Evolutionary conservation across 331 rosid species (phyloP), one percentile per base, ranked within the genome.

Genomic region (Quercus lobata): DNA sequence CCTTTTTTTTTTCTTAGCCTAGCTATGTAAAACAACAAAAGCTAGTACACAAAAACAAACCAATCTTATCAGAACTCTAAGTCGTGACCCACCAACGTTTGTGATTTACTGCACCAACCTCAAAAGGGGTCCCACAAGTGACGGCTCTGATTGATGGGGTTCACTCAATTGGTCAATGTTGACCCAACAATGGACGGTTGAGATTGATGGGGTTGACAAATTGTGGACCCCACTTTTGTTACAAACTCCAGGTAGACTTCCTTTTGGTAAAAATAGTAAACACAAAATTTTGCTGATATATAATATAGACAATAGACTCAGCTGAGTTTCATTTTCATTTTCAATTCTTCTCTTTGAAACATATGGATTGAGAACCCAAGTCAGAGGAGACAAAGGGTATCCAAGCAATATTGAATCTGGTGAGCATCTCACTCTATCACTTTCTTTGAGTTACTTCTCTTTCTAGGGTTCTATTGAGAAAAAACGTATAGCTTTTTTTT

Each of bases 181-280:
- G 81, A 86, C 57, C 24, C 16, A 63, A 25, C 0, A 19, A 21
- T 61, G 57, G 30, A 84, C 80, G 85, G 81, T 80, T 46, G 56
- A 21, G 87, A 72, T 76, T 66, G 81, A 30, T 5, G 57, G 76
- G 65, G 82, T 86, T 86, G 89, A 85, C 89, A 25, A 49, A 9
- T 6, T 5, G 2, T 24, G 62, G 62, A 49, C 34, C 86, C 80
- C 80, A 18, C 81, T 72, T 49, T 55, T 69, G 76, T 52, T 69
- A 25, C 53, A 58, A 5, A 7, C 49, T 41, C 1, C 53, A 10
- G 27, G 57, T 57, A 21, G 54, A 35, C 29, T 53, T 41, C 29
- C 60, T 29, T 41, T 41, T 22, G 22, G 55, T 3, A 49, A 49
- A 49, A 49, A 49, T 49, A 2, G 61, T 58, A 73, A 56, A 49